Conservation (phyloP, 2,329 filamentous ascomycete species). For the Cercospora berteroae region DNA sequence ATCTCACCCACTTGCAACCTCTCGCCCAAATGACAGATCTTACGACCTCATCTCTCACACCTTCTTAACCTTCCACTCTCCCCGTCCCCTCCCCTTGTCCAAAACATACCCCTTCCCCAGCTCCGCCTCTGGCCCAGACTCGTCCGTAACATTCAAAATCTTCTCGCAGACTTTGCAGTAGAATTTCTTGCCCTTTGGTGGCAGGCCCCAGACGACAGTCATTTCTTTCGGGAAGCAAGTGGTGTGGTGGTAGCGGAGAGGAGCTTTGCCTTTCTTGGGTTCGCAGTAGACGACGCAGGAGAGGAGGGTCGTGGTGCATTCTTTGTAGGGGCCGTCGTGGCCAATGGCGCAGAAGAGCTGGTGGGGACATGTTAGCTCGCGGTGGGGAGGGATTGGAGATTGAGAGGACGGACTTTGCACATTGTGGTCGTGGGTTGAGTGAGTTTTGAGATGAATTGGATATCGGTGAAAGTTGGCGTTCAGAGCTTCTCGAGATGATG, state of each 20-base stretch:
- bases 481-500: too few relatives aligned
- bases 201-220: conserved; percentile 7
- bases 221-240: conserved; percentile 3
- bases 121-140: neutral
- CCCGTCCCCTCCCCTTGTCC: neutral
- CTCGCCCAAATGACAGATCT: neutral
- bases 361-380: neutral
- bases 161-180: conserved; percentile 7
- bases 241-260: neutral
- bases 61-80: conserved; percentile 1
- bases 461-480: too few relatives aligned
- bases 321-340: conserved; percentile 6
- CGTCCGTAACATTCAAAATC: neutral
- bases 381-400: neutral
- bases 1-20: neutral
- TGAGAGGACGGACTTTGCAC: neutral
- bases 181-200: neutral
- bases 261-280: conserved; percentile 1
- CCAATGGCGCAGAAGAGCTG: conserved; percentile 11
- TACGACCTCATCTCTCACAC: neutral
- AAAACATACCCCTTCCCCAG: conserved; percentile 5
- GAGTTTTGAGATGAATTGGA: neutral
- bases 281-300: conserved; percentile 1
- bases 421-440: neutral
- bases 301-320: conserved; percentile 2